Conservation (phyloP, 345 rosid species). For the Salix arbutifolia region DNA sequence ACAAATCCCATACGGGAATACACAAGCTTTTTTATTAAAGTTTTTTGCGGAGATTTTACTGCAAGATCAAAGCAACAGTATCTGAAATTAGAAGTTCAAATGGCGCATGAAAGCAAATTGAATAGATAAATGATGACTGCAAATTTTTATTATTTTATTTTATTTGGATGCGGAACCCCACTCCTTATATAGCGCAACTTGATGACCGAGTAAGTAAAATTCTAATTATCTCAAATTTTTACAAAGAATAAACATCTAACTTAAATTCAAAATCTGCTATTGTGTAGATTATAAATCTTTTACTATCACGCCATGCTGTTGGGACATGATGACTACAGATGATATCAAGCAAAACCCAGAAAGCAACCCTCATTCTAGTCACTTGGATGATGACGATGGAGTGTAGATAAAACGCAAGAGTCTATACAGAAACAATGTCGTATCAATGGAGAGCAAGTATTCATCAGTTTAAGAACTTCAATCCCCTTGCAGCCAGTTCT, state of each 20-base stretch:
- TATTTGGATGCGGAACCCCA: too few species aligned
- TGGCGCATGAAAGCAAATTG: background rate
- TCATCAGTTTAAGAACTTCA: conserved; percentile 77
- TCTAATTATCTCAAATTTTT: too few species aligned
- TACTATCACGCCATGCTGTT: too few species aligned
- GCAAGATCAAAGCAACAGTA: background rate
- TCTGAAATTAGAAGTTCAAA: background rate
- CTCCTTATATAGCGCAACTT: too few species aligned
- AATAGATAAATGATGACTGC: too few species aligned
- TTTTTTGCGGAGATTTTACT: background rate
- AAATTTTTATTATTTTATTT: too few species aligned
- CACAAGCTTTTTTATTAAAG: background rate
- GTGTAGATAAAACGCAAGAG: background rate
- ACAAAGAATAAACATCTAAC: too few species aligned
- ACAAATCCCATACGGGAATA: background rate
- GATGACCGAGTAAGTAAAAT: too few species aligned
- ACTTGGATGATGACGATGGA: background rate
- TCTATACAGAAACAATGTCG: background rate
- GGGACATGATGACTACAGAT: background rate
- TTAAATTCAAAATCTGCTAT: too few species aligned
- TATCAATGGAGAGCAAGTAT: background rate
- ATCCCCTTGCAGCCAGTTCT: conserved; percentile 75
- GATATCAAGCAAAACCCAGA: background rate
- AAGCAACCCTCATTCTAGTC: background rate
- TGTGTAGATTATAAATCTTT: too few species aligned